Base-by-base conservation (phyloP, 176 grass and related monocot genomes). In the Hordeum marinum region DNA sequence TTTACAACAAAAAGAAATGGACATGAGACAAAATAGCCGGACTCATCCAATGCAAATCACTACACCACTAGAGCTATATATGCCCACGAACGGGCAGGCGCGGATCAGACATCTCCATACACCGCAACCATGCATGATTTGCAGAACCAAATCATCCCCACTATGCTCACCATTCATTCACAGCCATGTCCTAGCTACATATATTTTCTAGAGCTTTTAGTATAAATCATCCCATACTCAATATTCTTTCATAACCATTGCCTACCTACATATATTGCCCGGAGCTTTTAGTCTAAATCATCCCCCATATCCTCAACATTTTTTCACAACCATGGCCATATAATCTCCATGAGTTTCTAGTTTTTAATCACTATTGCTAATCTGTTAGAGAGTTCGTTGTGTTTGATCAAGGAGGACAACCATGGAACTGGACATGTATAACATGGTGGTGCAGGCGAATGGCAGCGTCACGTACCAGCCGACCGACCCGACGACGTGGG, bases 381-480 rank as follows among this genome's bases (percentile, higher is more conserved):
- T 21, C 3, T 57, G 18, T 57, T 57, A 7, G 54, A 57, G 54
- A 57, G 54, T 21, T 57, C 20, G 54, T 6, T 9, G 18, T 57
- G 7, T 57, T 21, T 57, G 18, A 57, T 20, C 18, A 3, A 57
- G 54, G 54, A 21, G 18, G 54, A 21, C 71, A 40, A 4, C 70
- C 41, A 75, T 75, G 71, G 71, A 75, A 43, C 8, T 82, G 37
- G 84, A 23, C 36, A 61, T 83, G 63, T 55, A 66, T 48, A 21
- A 29, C 17, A 43, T 45, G 54, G 32, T 45, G 15, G 54, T 68
- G 2, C 66, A 82, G 10, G n/a, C n/a, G 26, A 23, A 24, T 54
- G 54, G 20, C 75, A 9, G 23, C 11, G 24, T 12, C 37, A 15
- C 58, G 8, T 4, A 50, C 8, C 10, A 63, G 50, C 23, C 18